Base-by-base conservation (phyloP, 345 rosid genomes). In the Eucalyptus guilfoylei region DNA sequence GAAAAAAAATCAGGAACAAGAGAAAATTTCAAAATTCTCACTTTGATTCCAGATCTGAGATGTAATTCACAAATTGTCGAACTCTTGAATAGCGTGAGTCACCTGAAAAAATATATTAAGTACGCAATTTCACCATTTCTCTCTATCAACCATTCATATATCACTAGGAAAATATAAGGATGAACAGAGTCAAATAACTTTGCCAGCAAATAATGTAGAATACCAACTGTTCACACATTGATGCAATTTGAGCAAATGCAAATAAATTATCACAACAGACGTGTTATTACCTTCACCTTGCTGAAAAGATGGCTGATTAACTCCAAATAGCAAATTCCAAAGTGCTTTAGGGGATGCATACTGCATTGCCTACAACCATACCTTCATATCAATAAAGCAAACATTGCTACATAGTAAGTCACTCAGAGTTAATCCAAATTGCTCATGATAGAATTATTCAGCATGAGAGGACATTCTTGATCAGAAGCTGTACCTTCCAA, bases 291-390 rank as follows among this genome's bases (percentile, higher is more conserved):
- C 96, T 88, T 91, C 94, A 88, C 87, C 90, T 87, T 90, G 93
- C 60, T 88, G 90, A 91, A 94, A 93, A 83, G 93, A 93, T 49
- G 96, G 96, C 88, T 62, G 92, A 72, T 89, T 92, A 58, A 92
- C 93, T 91, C 98, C 97, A 88, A 96, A 95, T 89, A 96, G 89
- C 89, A 93, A 40, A 90, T 97, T 96, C 99, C 98, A 96, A 89
- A 97, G 87, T 90, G 96, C 97, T 94, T 96, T 94, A 24, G 97
- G 99, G 67, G 99, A 96, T 89, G 96, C 94, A 94, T 96, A 97
- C 86, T 96, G 99, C 97, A 97, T 96, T 90, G 99, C 96, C 99
- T 97, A 91, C 40, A 92, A 90, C 67, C 60, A 49, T 37, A 76
- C 85, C 47, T 76, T 76, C 85, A 76, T 76, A 76, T 76, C 85